Percentiles rank a stretch among this genome's conserved stretches.
phyloP scores from a whole-genome alignment of 2,329 filamentous ascomycete genomes.

The Pseudocercospora fuligena region DNA sequence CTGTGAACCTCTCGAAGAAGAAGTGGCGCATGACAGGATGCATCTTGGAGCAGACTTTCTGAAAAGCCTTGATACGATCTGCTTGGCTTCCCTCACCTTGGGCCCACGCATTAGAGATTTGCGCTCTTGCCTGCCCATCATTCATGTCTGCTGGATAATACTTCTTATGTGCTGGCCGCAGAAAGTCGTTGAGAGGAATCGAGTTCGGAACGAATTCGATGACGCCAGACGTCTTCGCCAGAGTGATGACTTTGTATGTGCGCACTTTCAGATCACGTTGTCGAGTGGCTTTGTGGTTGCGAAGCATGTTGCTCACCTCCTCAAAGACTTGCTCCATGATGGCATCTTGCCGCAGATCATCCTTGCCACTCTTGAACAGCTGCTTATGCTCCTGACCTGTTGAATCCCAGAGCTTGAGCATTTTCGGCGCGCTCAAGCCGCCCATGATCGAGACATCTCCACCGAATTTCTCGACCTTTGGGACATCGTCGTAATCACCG shows the following conservation, averaged over 20 bases:
- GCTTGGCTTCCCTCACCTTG: slow-evolving; percentile 64
- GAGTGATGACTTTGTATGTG: slow-evolving; percentile 94
- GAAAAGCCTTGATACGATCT: slow-evolving; percentile 73
- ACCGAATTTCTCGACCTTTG: slow-evolving; percentile 73
- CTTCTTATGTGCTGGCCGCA: slow-evolving; percentile 85
- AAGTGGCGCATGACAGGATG: slow-evolving; percentile 95
- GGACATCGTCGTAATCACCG: slow-evolving; percentile 76
- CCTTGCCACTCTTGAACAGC: slow-evolving; percentile 92
- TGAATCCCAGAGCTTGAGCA: slow-evolving; percentile 78
- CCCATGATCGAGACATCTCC: slow-evolving; percentile 82
- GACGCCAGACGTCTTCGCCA: slow-evolving; percentile 82
- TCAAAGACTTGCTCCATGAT: slow-evolving; percentile 99
- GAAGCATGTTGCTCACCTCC: slow-evolving; percentile 87
- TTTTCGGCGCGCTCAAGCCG: slow-evolving; percentile 91
- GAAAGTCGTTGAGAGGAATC: slow-evolving; percentile 85
- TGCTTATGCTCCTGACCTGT: slow-evolving; percentile 85
- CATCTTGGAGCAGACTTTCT: slow-evolving; percentile 78
- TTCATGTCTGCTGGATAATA: slow-evolving; percentile 88
- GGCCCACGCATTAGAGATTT: slow-evolving; percentile 72
- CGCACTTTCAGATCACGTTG: slow-evolving; percentile 88
- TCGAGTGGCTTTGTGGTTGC: slow-evolving; percentile 82
- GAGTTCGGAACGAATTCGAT: slow-evolving; percentile 98
- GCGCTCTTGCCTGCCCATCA: slow-evolving; percentile 73
- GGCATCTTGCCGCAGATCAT: slow-evolving; percentile 91
- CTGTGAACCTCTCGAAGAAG: slow-evolving; percentile 91